Conservation (phyloP, 148 eudicot species). For the Vaccinium myrtillus region DNA sequence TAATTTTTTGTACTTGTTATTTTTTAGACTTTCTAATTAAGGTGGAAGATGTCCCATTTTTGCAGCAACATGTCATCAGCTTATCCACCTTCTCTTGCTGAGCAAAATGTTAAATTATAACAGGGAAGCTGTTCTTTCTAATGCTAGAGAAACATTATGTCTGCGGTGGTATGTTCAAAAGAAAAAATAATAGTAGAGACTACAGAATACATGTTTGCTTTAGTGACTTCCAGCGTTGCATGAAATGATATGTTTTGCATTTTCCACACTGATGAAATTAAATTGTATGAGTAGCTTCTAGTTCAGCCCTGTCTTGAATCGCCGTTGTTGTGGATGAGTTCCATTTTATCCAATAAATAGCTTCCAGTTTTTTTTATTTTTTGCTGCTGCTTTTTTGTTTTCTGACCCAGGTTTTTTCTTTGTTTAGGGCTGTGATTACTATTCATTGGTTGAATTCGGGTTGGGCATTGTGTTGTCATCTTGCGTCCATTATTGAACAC, state of each 20-base stretch:
- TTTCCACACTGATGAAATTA: not conserved
- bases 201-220: not conserved
- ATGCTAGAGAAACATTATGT: not conserved
- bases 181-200: not conserved
- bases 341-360: not conserved
- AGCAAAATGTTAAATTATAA: not conserved
- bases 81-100: not conserved
- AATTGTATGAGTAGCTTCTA: not conserved
- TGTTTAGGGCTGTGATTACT: slow-evolving; percentile 60
- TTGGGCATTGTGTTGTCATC: slow-evolving; percentile 37
- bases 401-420: slow-evolving; percentile 31
- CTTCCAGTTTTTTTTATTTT: not conserved
- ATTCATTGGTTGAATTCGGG: slow-evolving; percentile 40
- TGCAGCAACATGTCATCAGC: not conserved
- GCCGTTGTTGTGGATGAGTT: not conserved
- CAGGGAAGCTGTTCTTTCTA: not conserved
- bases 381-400: not conserved
- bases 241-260: not conserved
- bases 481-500: slow-evolving; percentile 16
- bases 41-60: not conserved
- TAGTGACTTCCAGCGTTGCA: not conserved
- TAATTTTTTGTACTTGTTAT: not conserved
- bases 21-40: not conserved
- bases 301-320: not conserved
- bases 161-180: not conserved